Conservation (phyloP, 1,139 yeast genomes). For the Taphrina sp. region DNA sequence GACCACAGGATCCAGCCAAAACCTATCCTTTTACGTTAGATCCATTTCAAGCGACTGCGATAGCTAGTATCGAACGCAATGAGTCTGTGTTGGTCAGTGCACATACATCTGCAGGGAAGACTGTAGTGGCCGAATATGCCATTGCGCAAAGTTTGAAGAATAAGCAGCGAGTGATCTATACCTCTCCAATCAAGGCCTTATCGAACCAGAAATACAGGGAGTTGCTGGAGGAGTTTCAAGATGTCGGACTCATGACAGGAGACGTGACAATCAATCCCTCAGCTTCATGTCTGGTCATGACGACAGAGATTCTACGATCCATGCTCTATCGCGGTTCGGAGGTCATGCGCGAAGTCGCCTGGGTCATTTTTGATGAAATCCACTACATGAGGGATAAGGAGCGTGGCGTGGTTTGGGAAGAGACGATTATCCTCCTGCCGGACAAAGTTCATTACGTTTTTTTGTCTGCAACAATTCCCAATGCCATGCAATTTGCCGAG, state of each 20-base stretch:
- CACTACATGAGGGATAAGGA: conserved; percentile 90
- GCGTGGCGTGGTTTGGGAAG: conserved; percentile 99
- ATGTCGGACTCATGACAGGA: conserved; percentile 96
- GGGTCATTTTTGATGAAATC: conserved; percentile 95
- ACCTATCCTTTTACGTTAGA: conserved; percentile 88
- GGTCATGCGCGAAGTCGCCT: conserved; percentile 93
- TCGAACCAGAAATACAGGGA: conserved; percentile 97
- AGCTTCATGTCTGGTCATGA: conserved; percentile 96
- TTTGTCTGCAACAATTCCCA: conserved; percentile 94
- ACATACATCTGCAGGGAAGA: conserved; percentile 97
- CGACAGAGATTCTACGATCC: conserved; percentile 90
- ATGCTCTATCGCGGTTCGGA: conserved; percentile 92
- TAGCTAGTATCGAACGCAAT: conserved; percentile 87
- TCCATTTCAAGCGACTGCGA: conserved; percentile 94
- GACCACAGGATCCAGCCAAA: conserved; percentile 57
- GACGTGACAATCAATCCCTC: conserved; percentile 97
- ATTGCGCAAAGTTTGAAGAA: conserved; percentile 90
- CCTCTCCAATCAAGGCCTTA: conserved; percentile 95
- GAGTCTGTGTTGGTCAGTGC: conserved; percentile 98
- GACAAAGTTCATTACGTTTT: conserved; percentile 88
- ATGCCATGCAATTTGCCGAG: conserved; percentile 97
- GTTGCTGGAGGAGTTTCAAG: conserved; percentile 84
- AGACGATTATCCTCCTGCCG: conserved; percentile 89
- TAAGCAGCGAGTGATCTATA: conserved; percentile 91
- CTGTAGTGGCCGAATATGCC: conserved; percentile 98